Evolutionary conservation across 306 rosid species (phyloP), one percentile per base, ranked within the genome.

Genomic region (Prunus kanzakura): DNA sequence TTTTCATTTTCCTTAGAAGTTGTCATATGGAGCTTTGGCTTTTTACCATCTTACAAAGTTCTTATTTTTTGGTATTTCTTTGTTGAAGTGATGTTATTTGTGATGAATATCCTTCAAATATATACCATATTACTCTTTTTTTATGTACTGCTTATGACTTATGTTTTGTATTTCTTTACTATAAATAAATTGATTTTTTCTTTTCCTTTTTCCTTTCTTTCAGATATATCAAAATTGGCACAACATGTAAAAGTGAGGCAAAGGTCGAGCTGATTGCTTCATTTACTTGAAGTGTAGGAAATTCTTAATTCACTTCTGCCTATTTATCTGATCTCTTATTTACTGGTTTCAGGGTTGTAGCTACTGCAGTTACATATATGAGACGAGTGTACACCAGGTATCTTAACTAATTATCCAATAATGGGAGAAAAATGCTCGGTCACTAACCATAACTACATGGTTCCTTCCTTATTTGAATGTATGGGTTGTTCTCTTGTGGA

Each of bases 351-450:
- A 92, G 98, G 93, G 96, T 94, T 77, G 95, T 91, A 73, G 98
- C 98, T 63, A 94, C 98, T 54, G 97, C 98, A 61, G 90, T 94
- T 71, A 73, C 97, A 41, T 94, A 94, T 84, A 89, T 94, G 98
- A 91, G 98, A 79, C 98, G 96, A 19, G 98, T 92, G 81, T 94
- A 94, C 79, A 85, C 91, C 80, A 87, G 90, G 98, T 94, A 94
- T 74, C 11, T 46, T 46, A 73, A 73, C 45, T 25, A 43, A 57
- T 8, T 57, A 14, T 20, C 65, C 23, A 38, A 23, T 71, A 5
- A 23, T 49, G 18, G 61, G 50, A 78, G 18, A 54, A 61, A 70
- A 54, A 29, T 61, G 47, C 18, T 58, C 52, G 23, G 47, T 38
- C 51, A 46, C 72, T 77, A 47, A 47, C 11, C 43, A 12, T 30